Evolutionary conservation across 2,329 filamentous ascomycete species (phyloP).

Genomic region (Colletotrichum sansevieriae): DNA sequence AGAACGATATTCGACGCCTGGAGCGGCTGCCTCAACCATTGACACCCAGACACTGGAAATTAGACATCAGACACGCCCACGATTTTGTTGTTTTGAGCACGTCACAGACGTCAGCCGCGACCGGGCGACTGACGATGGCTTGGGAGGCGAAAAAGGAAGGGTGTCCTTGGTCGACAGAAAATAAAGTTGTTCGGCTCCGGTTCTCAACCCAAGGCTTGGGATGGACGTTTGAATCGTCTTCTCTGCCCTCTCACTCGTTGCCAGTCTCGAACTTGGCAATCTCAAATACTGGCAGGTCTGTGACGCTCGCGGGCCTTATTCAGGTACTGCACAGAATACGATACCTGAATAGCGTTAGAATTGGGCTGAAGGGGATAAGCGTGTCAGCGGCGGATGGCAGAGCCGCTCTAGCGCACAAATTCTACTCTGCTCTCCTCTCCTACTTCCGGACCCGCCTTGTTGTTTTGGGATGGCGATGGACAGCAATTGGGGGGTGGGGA

Average conservation of each 20-base stretch:
- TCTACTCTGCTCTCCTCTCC: constrained; percentile 18
- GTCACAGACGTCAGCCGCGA: constrained; percentile 38
- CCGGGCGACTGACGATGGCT: constrained; percentile 30
- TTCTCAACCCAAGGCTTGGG: constrained; percentile 28
- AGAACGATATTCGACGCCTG: constrained; percentile 20
- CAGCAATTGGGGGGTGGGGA: constrained; percentile 17
- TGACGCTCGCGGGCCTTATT: constrained; percentile 37
- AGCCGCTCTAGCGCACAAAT: constrained; percentile 40
- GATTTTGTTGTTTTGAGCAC: constrained; percentile 30
- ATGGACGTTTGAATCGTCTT: constrained; percentile 37
- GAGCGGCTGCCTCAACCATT: constrained; percentile 6
- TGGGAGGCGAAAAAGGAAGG: constrained; percentile 12
- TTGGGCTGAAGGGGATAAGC: constrained; percentile 37
- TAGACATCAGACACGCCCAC: constrained; percentile 9
- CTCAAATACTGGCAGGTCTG: constrained; percentile 29
- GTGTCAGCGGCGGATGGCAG: constrained; percentile 38
- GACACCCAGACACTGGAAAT: constrained; percentile 15
- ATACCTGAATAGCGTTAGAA: constrained; percentile 35
- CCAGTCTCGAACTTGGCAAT: constrained; percentile 31
- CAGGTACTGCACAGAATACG: constrained; percentile 30
- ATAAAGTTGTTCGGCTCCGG: constrained; percentile 22
- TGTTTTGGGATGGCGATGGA: constrained; percentile 35
- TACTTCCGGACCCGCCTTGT: constrained; percentile 28
- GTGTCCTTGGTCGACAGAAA: constrained; percentile 1
- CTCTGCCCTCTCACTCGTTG: constrained; percentile 26